Conservation (phyloP, 305 asterid species). For the Fraxinus platypoda region DNA sequence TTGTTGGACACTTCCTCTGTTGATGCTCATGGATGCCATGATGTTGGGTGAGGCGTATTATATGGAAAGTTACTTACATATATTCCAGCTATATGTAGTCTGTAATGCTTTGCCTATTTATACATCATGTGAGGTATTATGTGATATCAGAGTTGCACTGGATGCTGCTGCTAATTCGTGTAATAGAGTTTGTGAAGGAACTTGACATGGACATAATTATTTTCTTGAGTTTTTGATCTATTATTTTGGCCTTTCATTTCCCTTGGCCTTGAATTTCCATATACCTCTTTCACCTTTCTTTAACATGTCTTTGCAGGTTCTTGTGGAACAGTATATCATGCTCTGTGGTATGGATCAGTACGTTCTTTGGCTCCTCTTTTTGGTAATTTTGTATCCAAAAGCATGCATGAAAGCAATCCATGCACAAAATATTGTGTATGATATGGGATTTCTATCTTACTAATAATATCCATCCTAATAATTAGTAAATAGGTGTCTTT, state of each 20-base stretch:
- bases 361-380: conserved; percentile 56
- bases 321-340: conserved; percentile 96
- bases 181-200: background rate
- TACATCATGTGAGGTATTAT: background rate
- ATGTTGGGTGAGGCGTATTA: background rate
- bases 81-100: background rate
- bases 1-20: background rate
- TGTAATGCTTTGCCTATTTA: background rate
- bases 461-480: background rate
- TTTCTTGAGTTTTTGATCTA: conserved; percentile 2
- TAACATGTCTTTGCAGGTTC: conserved; percentile 61
- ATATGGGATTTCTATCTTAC: background rate
- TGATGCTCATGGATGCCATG: background rate
- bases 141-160: background rate
- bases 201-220: background rate
- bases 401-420: conserved; percentile 16
- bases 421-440: background rate
- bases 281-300: conserved; percentile 29
- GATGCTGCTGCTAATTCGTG: conserved; percentile 10
- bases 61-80: background rate
- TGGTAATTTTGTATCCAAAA: conserved; percentile 1
- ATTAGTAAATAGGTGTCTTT: background rate
- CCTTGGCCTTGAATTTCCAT: conserved; percentile 7
- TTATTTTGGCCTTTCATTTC: background rate
- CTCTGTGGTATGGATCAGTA: conserved; percentile 98